Base-by-base conservation (phyloP, 306 rosid species). In the Prinsepia uniflora region DNA sequence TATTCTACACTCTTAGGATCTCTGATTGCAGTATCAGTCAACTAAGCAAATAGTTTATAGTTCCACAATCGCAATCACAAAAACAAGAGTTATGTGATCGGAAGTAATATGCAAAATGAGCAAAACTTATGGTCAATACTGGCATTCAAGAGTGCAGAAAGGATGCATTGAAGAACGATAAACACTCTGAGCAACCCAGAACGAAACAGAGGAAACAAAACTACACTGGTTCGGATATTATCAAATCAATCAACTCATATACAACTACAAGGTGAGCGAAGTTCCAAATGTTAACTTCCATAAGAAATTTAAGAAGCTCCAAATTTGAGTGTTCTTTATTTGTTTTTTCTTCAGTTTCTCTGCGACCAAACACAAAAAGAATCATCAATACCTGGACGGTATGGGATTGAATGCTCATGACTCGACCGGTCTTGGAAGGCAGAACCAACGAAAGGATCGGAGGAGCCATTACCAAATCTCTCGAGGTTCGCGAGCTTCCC, bases 341-440 rank as follows among this genome's bases (percentile, higher is more conserved):
- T 2, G 30, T 8, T 17, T 8, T 53, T n/a, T 15, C 22, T n/a
- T 52, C 22, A 24, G 3, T 14, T 54, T n/a, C 70, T 52, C 79
- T 2, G 18, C 30, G 54, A 19, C 70, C 73, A 73, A 70, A 47
- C 64, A 73, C 0, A 9, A 58, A 58, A 4, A 30, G 40, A 63
- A 72, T 1, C 59, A 45, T n/a, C 40, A 69, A 65, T 74, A 88
- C 97, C 97, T 86, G 92, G 66, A 89, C 90, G 36, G 96, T 89
- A 71, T 89, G 96, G 41, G 96, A 89, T 72, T 89, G 96, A 80
- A 89, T 89, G 59, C 96, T 89, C 65, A 89, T 92, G 69, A 89
- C 86, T 76, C 96, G 90, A 63, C 96, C 90, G 45, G 96, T 89
- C 41, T 68, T 87, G 8, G 96, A 83, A 15, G 92, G 96, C 70